Evolutionary conservation across 495 filamentous ascomycete species (phyloP).

Genomic region (Neohortaea acidophila): DNA sequence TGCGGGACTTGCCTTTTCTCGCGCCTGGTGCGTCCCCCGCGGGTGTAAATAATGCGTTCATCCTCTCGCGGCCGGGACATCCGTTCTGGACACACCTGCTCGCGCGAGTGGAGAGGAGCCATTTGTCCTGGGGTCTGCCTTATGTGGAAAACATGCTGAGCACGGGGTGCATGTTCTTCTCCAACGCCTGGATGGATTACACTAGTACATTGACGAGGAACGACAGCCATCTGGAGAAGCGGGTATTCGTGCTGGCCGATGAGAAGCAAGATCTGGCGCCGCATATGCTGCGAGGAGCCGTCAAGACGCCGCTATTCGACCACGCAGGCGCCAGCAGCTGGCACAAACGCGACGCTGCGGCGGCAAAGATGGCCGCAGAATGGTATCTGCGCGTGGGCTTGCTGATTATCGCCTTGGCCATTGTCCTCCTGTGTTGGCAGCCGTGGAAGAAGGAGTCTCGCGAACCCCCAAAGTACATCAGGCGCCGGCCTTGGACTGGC

Average conservation of each 20-base stretch:
- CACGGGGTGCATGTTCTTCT: slow-evolving; percentile 15
- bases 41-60: slow-evolving; percentile 14
- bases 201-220: neutral
- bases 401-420: too few relatives aligned
- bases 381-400: too few relatives aligned
- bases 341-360: slow-evolving; percentile 14
- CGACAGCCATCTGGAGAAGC: neutral
- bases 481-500: too few relatives aligned
- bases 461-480: too few relatives aligned
- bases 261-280: neutral
- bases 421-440: too few relatives aligned
- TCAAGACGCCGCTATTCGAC: slow-evolving; percentile 8
- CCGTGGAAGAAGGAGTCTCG: too few relatives aligned
- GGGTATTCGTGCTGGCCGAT: slow-evolving; percentile 7
- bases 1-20: slow-evolving; percentile 5
- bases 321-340: slow-evolving; percentile 16
- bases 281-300: slow-evolving; percentile 13
- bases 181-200: slow-evolving; percentile 12
- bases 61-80: slow-evolving; percentile 6
- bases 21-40: slow-evolving; percentile 12
- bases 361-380: too few relatives aligned
- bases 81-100: slow-evolving; percentile 4
- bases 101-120: neutral
- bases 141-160: slow-evolving; percentile 15
- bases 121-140: slow-evolving; percentile 8